Evolutionary conservation across 2,329 filamentous ascomycete genomes (phyloP).

Genomic region (Gyromitra esculenta): DNA sequence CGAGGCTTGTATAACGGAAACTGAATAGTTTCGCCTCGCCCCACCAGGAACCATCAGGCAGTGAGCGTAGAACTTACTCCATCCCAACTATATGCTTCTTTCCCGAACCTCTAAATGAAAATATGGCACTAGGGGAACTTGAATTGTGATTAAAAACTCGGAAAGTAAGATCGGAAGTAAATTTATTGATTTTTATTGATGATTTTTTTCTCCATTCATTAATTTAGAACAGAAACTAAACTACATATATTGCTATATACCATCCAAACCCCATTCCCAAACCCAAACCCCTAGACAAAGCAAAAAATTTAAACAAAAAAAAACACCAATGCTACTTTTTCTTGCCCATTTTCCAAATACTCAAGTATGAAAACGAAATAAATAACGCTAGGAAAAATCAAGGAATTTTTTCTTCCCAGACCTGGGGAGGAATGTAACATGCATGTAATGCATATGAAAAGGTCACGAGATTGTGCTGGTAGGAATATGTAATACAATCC

Average conservation of each 20-base stretch:
- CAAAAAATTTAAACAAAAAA: slow-evolving; percentile 27
- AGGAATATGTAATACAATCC: slow-evolving; percentile 35
- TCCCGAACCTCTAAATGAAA: too few relatives aligned
- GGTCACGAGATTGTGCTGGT: slow-evolving; percentile 18
- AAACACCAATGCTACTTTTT: slow-evolving; percentile 13
- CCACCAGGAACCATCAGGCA: too few relatives aligned
- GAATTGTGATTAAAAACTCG: background rate
- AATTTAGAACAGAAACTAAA: slow-evolving; percentile 19
- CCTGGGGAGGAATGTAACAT: slow-evolving; percentile 30
- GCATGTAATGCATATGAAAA: slow-evolving; percentile 19
- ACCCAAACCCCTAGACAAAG: slow-evolving; percentile 10
- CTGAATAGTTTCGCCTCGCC: too few relatives aligned
- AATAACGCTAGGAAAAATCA: slow-evolving; percentile 17
- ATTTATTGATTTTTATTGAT: slow-evolving; percentile 1
- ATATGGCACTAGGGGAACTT: too few relatives aligned
- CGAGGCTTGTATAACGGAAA: too few relatives aligned
- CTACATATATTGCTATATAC: background rate
- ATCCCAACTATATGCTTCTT: too few relatives aligned
- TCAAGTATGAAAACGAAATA: slow-evolving; percentile 7
- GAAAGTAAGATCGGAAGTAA: background rate
- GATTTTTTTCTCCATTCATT: slow-evolving; percentile 10
- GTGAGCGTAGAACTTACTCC: too few relatives aligned
- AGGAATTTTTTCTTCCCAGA: slow-evolving; percentile 25
- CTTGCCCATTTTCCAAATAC: slow-evolving; percentile 18
- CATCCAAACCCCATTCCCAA: background rate